Evolutionary conservation across 129 eudicot species (phyloP).

Genomic region (Ambrosia artemisiifolia): DNA sequence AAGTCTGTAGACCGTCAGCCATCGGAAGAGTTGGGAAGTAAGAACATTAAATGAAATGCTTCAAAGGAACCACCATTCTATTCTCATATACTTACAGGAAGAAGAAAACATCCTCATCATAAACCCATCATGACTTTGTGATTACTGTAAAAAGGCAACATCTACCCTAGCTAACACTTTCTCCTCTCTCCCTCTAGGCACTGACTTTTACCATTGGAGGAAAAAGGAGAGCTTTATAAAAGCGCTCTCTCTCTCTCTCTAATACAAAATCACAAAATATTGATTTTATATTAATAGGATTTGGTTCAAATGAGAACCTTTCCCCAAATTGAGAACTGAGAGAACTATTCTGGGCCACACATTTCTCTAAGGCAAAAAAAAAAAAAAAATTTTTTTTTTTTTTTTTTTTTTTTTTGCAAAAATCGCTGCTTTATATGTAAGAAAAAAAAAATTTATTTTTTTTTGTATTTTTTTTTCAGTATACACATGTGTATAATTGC

Average conservation of each 20-base stretch:
- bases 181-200: constrained; percentile 28
- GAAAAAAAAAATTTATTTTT: no score
- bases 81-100: constrained; percentile 20
- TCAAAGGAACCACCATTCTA: constrained; percentile 41
- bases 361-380: no score
- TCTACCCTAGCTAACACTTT: background rate
- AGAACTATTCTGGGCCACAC: no score
- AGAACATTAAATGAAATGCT: constrained; percentile 9
- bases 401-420: no score
- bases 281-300: no score
- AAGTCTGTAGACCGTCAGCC: constrained; percentile 16
- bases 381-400: no score
- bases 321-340: no score
- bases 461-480: no score
- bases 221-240: constrained; percentile 27
- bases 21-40: background rate
- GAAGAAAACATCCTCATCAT: constrained; percentile 43
- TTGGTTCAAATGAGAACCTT: no score
- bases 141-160: constrained; percentile 19
- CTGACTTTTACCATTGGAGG: constrained; percentile 5
- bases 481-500: no score
- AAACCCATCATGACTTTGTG: constrained; percentile 56
- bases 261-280: no score
- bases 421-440: no score
- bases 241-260: background rate